Percentiles rank a stretch among this genome's conserved stretches.
Evolutionary conservation across 768 basidiomycete species (phyloP).

Genomic region (Trametes elegans): DNA sequence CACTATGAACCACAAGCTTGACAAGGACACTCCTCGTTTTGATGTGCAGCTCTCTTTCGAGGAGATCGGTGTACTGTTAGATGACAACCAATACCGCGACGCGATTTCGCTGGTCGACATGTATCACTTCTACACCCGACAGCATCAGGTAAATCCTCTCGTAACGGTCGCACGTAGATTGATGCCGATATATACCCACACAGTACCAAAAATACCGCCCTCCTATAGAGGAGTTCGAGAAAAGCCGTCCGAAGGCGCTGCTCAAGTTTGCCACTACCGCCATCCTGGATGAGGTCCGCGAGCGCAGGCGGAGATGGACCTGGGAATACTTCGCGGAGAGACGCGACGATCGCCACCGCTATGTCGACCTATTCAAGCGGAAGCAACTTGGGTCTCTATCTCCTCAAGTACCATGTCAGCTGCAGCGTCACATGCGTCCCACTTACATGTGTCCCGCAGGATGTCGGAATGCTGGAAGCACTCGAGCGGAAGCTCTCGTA

Average conservation of each 20-base stretch:
- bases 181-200: background rate
- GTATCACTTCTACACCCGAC: slow-evolving; percentile 92
- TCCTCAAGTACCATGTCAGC: slow-evolving; percentile 47
- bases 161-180: background rate
- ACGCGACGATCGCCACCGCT: slow-evolving; percentile 81
- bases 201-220: slow-evolving; percentile 87
- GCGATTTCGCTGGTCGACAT: slow-evolving; percentile 91
- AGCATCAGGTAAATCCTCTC: slow-evolving; percentile 57
- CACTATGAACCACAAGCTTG: slow-evolving; percentile 76
- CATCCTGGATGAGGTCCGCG: slow-evolving; percentile 79
- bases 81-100: slow-evolving; percentile 93
- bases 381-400: slow-evolving; percentile 54
- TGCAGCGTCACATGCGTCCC: background rate
- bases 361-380: slow-evolving; percentile 83
- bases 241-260: slow-evolving; percentile 64
- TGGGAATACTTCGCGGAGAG: slow-evolving; percentile 90
- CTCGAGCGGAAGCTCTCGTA: slow-evolving; percentile 86
- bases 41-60: slow-evolving; percentile 88
- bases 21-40: slow-evolving; percentile 74
- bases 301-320: slow-evolving; percentile 82
- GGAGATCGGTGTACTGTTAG: slow-evolving; percentile 88
- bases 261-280: slow-evolving; percentile 78
- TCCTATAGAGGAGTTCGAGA: slow-evolving; percentile 51
- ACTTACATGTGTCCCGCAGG: slow-evolving; percentile 36
- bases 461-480: slow-evolving; percentile 47